phyloP scores from a whole-genome alignment of 345 rosid genomes.

The Citrus sp. region DNA sequence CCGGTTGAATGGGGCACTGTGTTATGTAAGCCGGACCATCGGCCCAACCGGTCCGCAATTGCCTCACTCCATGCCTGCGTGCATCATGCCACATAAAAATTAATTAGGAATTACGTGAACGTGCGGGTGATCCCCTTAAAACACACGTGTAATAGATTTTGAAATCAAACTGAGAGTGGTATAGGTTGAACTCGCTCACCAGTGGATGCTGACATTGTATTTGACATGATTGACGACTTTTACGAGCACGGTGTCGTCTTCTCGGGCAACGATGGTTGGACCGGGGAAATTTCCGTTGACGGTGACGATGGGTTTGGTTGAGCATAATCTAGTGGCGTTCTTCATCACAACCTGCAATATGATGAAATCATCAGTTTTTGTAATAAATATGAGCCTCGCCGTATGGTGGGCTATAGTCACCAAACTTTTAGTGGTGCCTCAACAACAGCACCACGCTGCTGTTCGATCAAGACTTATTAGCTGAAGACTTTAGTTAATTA shows the following conservation, averaged over 20 bases:
- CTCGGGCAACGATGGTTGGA: slow-evolving; percentile 54
- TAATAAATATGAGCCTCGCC: background rate
- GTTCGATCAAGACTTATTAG: background rate
- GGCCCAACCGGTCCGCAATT: slow-evolving; percentile 79
- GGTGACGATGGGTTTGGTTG: slow-evolving; percentile 76
- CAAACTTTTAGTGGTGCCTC: slow-evolving; percentile 1
- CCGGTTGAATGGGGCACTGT: slow-evolving; percentile 85
- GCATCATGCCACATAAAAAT: background rate
- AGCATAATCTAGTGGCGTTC: slow-evolving; percentile 54
- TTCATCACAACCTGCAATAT: slow-evolving; percentile 58
- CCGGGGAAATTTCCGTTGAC: slow-evolving; percentile 69
- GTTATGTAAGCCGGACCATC: slow-evolving; percentile 94
- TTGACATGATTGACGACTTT: slow-evolving; percentile 65
- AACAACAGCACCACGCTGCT: background rate
- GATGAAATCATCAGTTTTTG: background rate
- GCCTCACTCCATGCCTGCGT: slow-evolving; percentile 81
- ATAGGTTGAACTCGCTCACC: slow-evolving; percentile 23
- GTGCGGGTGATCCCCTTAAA: too few species aligned
- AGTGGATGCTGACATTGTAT: slow-evolving; percentile 57
- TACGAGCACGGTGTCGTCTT: slow-evolving; percentile 56
- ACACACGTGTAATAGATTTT: too few species aligned
- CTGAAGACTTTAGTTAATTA: too few species aligned
- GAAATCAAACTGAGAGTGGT: too few species aligned
- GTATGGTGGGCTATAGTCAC: background rate
- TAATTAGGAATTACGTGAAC: background rate